Evolutionary conservation across 768 basidiomycete genomes (phyloP).

Genomic region (Serendipita indica): DNA sequence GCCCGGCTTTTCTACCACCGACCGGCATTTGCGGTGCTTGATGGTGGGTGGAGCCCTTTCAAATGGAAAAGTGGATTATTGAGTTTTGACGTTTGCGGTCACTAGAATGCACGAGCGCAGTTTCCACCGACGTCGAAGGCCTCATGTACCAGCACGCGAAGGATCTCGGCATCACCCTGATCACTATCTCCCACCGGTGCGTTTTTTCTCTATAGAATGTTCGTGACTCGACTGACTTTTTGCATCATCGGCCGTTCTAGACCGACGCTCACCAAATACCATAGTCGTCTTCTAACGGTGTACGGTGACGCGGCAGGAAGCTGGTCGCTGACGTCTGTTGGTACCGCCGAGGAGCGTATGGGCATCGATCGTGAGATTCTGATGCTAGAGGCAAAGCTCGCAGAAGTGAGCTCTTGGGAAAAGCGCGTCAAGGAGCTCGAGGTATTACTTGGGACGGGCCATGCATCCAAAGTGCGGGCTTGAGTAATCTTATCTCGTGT

Average conservation of each 20-base stretch:
- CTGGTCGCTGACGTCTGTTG: slow-evolving; percentile 59
- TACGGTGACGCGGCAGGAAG: slow-evolving; percentile 51
- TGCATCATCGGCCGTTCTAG: slow-evolving; percentile 24
- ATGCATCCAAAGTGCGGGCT: not conserved
- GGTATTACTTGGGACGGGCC: slow-evolving; percentile 27
- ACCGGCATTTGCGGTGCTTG: slow-evolving; percentile 70
- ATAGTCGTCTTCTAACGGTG: slow-evolving; percentile 71
- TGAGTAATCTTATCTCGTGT: not conserved
- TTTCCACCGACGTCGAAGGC: slow-evolving; percentile 92
- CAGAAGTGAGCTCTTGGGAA: slow-evolving; percentile 65
- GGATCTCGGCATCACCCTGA: slow-evolving; percentile 73
- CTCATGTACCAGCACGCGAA: slow-evolving; percentile 92
- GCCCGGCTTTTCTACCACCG: slow-evolving; percentile 84
- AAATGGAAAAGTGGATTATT: slow-evolving; percentile 13
- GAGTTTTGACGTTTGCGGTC: not conserved
- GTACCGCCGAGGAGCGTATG: slow-evolving; percentile 58
- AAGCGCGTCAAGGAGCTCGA: slow-evolving; percentile 48
- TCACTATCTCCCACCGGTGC: slow-evolving; percentile 80
- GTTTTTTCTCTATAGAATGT: slow-evolving; percentile 15
- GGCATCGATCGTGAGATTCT: slow-evolving; percentile 63
- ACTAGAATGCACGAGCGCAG: slow-evolving; percentile 85
- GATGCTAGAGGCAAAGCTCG: slow-evolving; percentile 46
- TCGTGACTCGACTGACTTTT: not conserved
- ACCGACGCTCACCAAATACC: slow-evolving; percentile 77
- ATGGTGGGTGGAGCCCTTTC: slow-evolving; percentile 38